A percentile compares a stretch with the other conserved stretches of the same genome.
Conservation (phyloP, 2,329 filamentous ascomycete genomes). For the Microdochium trichocladiopsis region DNA sequence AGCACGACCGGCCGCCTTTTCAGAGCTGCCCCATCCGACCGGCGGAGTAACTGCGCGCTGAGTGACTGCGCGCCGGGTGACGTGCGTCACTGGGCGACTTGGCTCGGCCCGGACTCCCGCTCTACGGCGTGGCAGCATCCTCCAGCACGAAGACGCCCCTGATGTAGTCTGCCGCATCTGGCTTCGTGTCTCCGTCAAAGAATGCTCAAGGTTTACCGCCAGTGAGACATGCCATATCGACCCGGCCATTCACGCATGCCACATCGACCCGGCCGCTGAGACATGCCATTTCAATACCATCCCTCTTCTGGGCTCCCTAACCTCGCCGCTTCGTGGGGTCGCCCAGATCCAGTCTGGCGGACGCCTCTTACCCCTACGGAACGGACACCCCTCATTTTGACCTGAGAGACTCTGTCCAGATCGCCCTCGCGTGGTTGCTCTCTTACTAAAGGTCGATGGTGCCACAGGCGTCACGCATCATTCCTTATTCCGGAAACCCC, state of each 20-base stretch:
- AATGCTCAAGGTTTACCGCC: neutral
- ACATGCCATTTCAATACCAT: neutral
- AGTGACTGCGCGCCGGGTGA: too few relatives aligned
- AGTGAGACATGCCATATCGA: neutral
- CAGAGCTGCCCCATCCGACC: too few relatives aligned
- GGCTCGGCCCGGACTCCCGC: too few relatives aligned
- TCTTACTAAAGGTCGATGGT: too few relatives aligned
- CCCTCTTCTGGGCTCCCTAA: neutral
- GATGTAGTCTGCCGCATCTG: neutral
- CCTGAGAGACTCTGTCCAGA: too few relatives aligned
- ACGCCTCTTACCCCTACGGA: neutral
- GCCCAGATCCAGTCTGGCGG: neutral
- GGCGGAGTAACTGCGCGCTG: too few relatives aligned
- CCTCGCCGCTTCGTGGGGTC: neutral
- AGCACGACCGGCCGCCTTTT: too few relatives aligned
- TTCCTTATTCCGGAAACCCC: too few relatives aligned
- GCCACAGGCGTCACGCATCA: too few relatives aligned
- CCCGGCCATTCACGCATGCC: neutral
- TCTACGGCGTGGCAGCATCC: neutral
- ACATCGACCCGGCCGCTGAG: neutral
- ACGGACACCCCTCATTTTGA: neutral
- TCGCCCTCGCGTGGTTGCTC: too few relatives aligned
- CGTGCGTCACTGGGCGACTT: too few relatives aligned
- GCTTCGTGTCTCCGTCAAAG: neutral
- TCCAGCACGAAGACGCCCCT: neutral